These are phyloP conservation scores for Tausonia pullulans DNA, from an alignment of 1,284 basidiomycete genomes.

Conservation along the genomic window DNA sequence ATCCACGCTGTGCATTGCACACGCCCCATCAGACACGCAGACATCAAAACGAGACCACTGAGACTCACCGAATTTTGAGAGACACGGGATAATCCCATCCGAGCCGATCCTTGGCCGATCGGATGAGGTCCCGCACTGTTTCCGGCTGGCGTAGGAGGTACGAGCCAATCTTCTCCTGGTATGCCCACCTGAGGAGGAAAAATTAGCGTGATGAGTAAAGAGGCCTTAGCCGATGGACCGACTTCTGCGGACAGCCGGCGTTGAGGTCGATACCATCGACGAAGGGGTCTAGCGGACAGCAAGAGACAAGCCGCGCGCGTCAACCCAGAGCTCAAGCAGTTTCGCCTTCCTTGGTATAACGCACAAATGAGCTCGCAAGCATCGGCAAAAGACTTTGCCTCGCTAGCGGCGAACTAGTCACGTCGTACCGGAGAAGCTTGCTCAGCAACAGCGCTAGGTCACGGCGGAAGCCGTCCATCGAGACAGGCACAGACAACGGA, in stretches of 20 bases:
- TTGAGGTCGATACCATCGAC: slow-evolving; percentile 50
- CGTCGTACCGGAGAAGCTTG: too few relatives aligned
- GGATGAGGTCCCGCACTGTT: slow-evolving; percentile 45
- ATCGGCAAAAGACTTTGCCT: slow-evolving; percentile 41
- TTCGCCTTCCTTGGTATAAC: not conserved
- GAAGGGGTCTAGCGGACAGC: slow-evolving; percentile 22
- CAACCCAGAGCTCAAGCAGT: too few relatives aligned
- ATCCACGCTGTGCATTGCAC: not conserved
- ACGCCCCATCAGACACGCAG: not conserved
- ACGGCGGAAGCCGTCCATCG: not conserved
- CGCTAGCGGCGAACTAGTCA: slow-evolving; percentile 40
- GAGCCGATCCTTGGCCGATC: slow-evolving; percentile 41
- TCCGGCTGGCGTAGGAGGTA: slow-evolving; percentile 48
- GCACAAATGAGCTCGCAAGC: slow-evolving; percentile 43
- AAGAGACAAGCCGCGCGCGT: not conserved
- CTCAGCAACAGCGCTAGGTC: too few relatives aligned
- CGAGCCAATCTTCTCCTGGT: slow-evolving; percentile 46
- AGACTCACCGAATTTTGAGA: slow-evolving; percentile 42
- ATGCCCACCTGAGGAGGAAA: slow-evolving; percentile 36
- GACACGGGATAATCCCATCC: slow-evolving; percentile 45
- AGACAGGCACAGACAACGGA: not conserved
- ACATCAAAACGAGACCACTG: not conserved
- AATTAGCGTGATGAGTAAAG: slow-evolving; percentile 17
- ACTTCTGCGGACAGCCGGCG: slow-evolving; percentile 32
- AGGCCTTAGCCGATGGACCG: not conserved